Percentiles rank a stretch among this genome's conserved stretches.
These are phyloP conservation scores for Cordyceps militaris DNA, from an alignment of 2,329 filamentous ascomycete genomes.

Conservation along the genomic window DNA sequence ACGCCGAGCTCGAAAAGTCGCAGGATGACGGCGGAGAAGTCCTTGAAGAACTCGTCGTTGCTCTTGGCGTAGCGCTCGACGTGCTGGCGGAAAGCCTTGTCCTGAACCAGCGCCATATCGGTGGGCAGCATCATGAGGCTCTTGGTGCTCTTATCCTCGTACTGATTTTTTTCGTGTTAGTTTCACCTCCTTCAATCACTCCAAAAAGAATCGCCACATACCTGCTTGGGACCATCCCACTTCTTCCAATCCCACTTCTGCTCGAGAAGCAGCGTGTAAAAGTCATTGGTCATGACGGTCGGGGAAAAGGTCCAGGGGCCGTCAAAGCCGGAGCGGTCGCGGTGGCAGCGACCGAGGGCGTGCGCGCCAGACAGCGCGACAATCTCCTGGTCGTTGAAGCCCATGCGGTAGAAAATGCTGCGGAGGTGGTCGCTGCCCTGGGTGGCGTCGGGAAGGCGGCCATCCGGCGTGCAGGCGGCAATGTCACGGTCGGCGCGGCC, in stretches of 20 bases:
- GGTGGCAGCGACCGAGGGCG: constrained; percentile 83
- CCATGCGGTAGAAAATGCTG: constrained; percentile 93
- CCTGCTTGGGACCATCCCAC: constrained; percentile 80
- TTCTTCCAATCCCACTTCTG: constrained; percentile 92
- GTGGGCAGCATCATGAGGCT: constrained; percentile 95
- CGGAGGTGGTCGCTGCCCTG: constrained; percentile 78
- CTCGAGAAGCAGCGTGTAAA: constrained; percentile 76
- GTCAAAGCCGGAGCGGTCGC: constrained; percentile 77
- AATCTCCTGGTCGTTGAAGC: constrained; percentile 95
- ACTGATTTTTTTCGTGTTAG: constrained; percentile 31
- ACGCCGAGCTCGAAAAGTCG: constrained; percentile 94
- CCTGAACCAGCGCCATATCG: constrained; percentile 79
- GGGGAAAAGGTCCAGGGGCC: constrained; percentile 92
- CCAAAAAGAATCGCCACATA: background rate
- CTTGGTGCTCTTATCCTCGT: constrained; percentile 81
- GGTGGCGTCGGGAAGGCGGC: constrained; percentile 72
- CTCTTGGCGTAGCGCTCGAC: constrained; percentile 89
- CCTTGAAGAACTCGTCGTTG: constrained; percentile 85
- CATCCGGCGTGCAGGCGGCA: constrained; percentile 84
- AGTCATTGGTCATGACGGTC: constrained; percentile 90
- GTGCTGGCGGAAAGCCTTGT: constrained; percentile 74
- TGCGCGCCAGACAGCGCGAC: constrained; percentile 83
- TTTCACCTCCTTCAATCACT: background rate
- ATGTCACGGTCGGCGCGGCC: constrained; percentile 76
- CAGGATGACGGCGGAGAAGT: constrained; percentile 71